Conservation (phyloP, 257 asterid species). For the Solanum chmielewskii region DNA sequence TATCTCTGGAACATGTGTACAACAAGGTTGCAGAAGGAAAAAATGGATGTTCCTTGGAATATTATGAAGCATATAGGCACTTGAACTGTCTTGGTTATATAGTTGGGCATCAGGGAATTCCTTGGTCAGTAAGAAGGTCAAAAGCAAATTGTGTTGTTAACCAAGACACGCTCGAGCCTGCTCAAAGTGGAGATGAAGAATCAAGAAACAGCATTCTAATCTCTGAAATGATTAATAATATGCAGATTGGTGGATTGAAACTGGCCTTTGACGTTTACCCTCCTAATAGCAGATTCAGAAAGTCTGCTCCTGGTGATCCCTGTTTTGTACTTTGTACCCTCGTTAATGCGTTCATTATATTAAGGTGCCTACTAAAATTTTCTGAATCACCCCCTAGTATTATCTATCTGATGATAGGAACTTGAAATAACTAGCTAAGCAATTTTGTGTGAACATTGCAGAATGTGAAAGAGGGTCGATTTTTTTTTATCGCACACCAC, state of each 20-base stretch:
- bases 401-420: not conserved
- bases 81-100: conserved; percentile 75
- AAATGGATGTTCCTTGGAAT: conserved; percentile 56
- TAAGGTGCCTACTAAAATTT: not conserved
- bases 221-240: conserved; percentile 19
- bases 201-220: conserved; percentile 7
- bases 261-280: conserved; percentile 58
- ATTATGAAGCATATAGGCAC: conserved; percentile 61
- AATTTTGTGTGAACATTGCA: not conserved
- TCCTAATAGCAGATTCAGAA: conserved; percentile 74
- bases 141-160: conserved; percentile 1
- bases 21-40: conserved; percentile 29
- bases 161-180: conserved; percentile 4
- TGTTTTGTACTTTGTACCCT: conserved; percentile 35
- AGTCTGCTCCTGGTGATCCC: conserved; percentile 69
- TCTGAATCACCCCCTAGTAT: not conserved
- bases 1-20: conserved; percentile 38
- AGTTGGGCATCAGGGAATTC: conserved; percentile 50
- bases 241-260: conserved; percentile 35
- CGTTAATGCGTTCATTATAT: not conserved
- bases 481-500: too few species aligned
- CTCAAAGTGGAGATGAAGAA: not conserved
- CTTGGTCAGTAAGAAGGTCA: conserved; percentile 48
- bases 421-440: not conserved
- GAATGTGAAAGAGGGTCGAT: not conserved